A percentile compares a stretch with the other conserved stretches of the same genome.
Evolutionary conservation across 352 stramenopile species (phyloP).

Genomic region (Globisporangium recalcitrans): DNA sequence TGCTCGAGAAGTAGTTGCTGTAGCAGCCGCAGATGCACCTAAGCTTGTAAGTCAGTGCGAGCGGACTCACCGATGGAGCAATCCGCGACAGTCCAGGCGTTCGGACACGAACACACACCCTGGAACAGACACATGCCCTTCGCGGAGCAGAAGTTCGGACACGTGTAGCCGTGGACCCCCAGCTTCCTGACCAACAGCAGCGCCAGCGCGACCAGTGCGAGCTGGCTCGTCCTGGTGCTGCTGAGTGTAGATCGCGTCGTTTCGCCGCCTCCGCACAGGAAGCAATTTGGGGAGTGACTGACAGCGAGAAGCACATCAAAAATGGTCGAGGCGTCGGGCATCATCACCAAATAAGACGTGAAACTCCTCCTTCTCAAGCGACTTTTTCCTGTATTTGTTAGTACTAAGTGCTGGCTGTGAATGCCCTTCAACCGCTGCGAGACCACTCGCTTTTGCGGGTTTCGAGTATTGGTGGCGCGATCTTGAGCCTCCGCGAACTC

Average conservation of each 20-base stretch:
- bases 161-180: slow-evolving; percentile 30
- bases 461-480: no score
- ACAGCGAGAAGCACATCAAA: neutral
- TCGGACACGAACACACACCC: slow-evolving; percentile 50
- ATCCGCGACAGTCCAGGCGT: slow-evolving; percentile 41
- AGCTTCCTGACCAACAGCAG: neutral
- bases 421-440: neutral
- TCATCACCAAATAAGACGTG: neutral
- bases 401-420: neutral
- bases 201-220: neutral
- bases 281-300: neutral
- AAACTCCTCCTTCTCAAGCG: neutral
- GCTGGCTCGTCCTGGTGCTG: neutral
- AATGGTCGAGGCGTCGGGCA: neutral
- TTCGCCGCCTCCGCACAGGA: neutral
- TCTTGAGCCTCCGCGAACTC: neutral
- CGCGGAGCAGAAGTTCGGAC: slow-evolving; percentile 66
- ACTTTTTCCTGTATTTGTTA: neutral
- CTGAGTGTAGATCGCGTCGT: neutral
- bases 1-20: slow-evolving; percentile 77
- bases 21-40: slow-evolving; percentile 84
- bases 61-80: slow-evolving; percentile 45
- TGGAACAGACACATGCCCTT: slow-evolving; percentile 56
- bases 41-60: no score
- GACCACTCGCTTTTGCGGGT: neutral